Evolutionary conservation across 2,329 filamentous ascomycete species (phyloP).

Genomic region (Moelleriella libera): DNA sequence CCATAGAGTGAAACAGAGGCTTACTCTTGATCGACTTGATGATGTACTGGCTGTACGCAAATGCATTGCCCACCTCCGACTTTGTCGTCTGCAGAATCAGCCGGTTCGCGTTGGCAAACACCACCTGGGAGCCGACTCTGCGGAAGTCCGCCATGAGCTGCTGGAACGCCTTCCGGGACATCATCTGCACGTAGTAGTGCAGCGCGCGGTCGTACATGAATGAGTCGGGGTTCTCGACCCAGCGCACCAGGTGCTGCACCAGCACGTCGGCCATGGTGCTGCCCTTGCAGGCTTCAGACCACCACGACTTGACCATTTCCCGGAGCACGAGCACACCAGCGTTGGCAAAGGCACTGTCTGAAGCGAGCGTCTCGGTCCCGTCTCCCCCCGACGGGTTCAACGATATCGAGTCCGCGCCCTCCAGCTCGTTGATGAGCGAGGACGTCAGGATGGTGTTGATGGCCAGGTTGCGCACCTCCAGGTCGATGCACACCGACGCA

Average conservation of each 20-base stretch:
- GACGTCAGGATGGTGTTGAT: slow-evolving; percentile 98
- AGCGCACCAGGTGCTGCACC: slow-evolving; percentile 92
- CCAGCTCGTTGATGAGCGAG: slow-evolving; percentile 89
- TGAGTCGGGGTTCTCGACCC: slow-evolving; percentile 87
- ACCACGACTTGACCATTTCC: slow-evolving; percentile 99
- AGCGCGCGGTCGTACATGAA: slow-evolving; percentile 91
- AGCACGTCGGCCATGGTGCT: slow-evolving; percentile 94
- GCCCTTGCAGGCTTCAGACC: slow-evolving; percentile 81
- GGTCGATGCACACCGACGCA: slow-evolving; percentile 88
- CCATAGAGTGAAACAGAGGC: slow-evolving; percentile 91
- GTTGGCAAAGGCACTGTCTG: slow-evolving; percentile 85
- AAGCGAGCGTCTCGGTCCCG: slow-evolving; percentile 46
- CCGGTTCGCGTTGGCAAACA: slow-evolving; percentile 86
- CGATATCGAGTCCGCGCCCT: slow-evolving; percentile 74
- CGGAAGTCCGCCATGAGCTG: slow-evolving; percentile 96
- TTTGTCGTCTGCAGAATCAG: slow-evolving; percentile 92
- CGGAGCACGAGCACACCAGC: slow-evolving; percentile 81
- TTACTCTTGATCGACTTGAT: slow-evolving; percentile 94
- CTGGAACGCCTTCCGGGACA: slow-evolving; percentile 93
- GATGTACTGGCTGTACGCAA: slow-evolving; percentile 93
- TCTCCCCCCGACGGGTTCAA: slow-evolving; percentile 47
- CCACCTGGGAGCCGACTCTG: slow-evolving; percentile 82
- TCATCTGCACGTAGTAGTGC: slow-evolving; percentile 97
- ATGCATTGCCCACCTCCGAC: slow-evolving; percentile 90
- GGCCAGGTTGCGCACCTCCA: slow-evolving; percentile 84